Conservation (phyloP, 768 basidiomycete genomes). For the Boletellus ananas region DNA sequence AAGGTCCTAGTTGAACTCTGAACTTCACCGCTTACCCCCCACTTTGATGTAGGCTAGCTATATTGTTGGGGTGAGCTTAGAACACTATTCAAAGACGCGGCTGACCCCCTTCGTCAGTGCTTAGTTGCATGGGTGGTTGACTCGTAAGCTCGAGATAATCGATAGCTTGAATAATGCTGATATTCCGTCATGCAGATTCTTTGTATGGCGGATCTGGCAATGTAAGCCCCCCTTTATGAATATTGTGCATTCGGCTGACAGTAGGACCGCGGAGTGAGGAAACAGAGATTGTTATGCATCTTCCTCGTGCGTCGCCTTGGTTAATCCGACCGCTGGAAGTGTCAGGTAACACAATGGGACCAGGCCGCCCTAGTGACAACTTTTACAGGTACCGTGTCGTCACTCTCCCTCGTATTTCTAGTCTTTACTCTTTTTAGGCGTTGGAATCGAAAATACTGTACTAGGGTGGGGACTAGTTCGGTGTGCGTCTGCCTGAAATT, state of each 20-base stretch:
- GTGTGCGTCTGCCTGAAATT: neutral
- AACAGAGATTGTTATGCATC: slow-evolving; percentile 6
- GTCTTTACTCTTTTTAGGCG: neutral
- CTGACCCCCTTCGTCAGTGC: neutral
- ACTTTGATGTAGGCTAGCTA: slow-evolving; percentile 3
- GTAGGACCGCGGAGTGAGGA: slow-evolving; percentile 3
- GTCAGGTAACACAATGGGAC: neutral
- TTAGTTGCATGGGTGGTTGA: slow-evolving; percentile 1
- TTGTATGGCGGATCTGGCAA: slow-evolving; percentile 19
- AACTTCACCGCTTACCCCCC: neutral
- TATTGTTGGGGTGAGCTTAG: slow-evolving; percentile 6
- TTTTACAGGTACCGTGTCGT: slow-evolving; percentile 6
- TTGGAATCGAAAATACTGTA: slow-evolving; percentile 7
- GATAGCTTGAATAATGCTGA: neutral
- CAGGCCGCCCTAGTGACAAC: slow-evolving; percentile 7
- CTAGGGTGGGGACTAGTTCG: neutral
- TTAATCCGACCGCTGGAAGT: neutral
- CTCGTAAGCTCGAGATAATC: neutral
- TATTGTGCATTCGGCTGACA: neutral
- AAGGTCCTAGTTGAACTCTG: neutral
- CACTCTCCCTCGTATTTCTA: neutral
- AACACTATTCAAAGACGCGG: neutral
- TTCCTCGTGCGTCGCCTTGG: slow-evolving; percentile 6
- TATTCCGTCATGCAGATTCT: slow-evolving; percentile 4
- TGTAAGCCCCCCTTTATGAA: slow-evolving; percentile 1